Conservation (phyloP, 371 early-diverging fungal species). For the Quaeritorhiza haematococci region DNA sequence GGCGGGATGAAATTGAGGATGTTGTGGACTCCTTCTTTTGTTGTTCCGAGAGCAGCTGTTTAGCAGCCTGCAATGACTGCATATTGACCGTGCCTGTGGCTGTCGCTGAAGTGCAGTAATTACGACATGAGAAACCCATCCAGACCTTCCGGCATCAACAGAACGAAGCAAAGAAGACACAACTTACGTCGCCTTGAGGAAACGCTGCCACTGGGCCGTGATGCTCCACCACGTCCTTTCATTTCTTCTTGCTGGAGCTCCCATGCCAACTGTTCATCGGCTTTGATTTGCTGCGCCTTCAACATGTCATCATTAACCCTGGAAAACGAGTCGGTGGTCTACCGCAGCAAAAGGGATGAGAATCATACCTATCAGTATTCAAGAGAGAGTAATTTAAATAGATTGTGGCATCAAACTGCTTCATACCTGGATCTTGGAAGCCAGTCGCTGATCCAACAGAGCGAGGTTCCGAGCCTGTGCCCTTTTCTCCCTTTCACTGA, state of each 20-base stretch:
- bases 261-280: slow-evolving; percentile 71
- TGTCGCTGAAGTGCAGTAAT: not conserved
- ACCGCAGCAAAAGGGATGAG: slow-evolving; percentile 32
- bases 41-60: no score
- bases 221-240: not conserved
- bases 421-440: no score
- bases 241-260: slow-evolving; percentile 45
- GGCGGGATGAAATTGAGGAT: no score
- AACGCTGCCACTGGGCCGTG: not conserved
- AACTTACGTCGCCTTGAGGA: not conserved
- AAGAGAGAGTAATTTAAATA: slow-evolving; percentile 16
- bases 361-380: slow-evolving; percentile 14
- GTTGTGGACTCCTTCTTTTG: no score
- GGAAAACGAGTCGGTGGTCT: slow-evolving; percentile 40
- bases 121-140: no score
- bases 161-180: no score
- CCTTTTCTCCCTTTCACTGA: slow-evolving; percentile 5
- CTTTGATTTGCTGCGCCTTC: slow-evolving; percentile 36
- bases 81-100: not conserved
- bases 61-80: no score
- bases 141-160: no score
- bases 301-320: slow-evolving; percentile 13
- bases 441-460: slow-evolving; percentile 7
- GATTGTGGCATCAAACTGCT: not conserved
- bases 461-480: slow-evolving; percentile 26